phyloP scores from a whole-genome alignment of 139 green algal genomes.

The Monoraphidium neglectum region DNA sequence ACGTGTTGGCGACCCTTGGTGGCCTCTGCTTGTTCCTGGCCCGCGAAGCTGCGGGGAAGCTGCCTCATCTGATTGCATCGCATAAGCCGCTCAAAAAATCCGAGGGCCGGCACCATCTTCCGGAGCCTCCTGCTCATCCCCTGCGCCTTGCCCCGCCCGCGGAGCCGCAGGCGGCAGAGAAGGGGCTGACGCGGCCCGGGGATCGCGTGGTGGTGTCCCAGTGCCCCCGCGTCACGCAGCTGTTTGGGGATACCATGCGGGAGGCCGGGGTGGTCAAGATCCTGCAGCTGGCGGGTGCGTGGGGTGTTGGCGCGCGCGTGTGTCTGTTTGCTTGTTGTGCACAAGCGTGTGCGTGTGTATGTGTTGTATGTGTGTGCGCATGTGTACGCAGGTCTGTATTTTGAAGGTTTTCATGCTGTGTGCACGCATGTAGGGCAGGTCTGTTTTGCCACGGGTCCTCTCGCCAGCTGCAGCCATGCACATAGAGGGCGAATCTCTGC shows the following conservation, averaged over 20 bases:
- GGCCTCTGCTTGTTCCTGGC: background rate
- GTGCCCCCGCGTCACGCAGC: slow-evolving; percentile 48
- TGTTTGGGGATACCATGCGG: slow-evolving; percentile 41
- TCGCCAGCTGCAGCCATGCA: no score
- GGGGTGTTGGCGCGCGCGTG: no score
- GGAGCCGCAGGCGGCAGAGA: slow-evolving; percentile 35
- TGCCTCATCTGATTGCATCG: background rate
- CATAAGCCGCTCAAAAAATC: background rate
- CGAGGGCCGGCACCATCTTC: background rate
- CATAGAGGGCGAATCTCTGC: no score
- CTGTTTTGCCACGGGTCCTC: no score
- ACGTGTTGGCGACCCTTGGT: background rate
- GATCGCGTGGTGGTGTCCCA: slow-evolving; percentile 59
- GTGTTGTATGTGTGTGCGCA: no score
- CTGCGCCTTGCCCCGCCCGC: background rate
- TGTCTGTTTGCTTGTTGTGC: no score
- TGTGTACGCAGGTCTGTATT: no score
- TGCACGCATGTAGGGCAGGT: no score
- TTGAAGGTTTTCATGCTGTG: no score
- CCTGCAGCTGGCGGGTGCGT: background rate
- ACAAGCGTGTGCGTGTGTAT: no score
- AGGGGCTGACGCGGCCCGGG: slow-evolving; percentile 38
- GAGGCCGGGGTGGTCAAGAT: slow-evolving; percentile 62
- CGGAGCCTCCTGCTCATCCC: background rate
- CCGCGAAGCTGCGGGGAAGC: background rate